phyloP scores from a whole-genome alignment of 2,329 filamentous ascomycete species.

The Exophiala phaeomuriformis region DNA sequence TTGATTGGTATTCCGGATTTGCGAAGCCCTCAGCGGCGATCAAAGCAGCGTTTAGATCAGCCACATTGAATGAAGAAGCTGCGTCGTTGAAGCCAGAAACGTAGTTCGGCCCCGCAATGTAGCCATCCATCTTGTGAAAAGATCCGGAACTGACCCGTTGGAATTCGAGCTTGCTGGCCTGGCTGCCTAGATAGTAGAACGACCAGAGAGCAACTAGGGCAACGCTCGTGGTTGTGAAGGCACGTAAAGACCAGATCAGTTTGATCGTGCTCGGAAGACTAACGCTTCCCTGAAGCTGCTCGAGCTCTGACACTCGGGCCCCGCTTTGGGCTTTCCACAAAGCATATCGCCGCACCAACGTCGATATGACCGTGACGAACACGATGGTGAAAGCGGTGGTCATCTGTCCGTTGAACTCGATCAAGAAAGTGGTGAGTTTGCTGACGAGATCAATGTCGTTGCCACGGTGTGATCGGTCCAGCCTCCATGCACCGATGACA shows the following conservation, averaged over 20 bases:
- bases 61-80: not conserved
- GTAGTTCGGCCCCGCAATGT: not conserved
- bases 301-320: conserved; percentile 11
- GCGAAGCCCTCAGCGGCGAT: not conserved
- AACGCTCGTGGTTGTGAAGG: conserved; percentile 8
- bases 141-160: not conserved
- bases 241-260: conserved; percentile 10
- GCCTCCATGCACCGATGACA: conserved; percentile 5
- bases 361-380: conserved; percentile 16
- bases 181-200: conserved; percentile 18
- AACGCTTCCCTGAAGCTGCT: conserved; percentile 15
- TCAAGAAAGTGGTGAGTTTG: conserved; percentile 6
- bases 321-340: conserved; percentile 17
- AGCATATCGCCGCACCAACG: conserved; percentile 11
- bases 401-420: conserved; percentile 16
- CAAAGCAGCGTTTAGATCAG: not conserved
- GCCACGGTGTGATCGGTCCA: conserved; percentile 8
- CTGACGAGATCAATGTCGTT: conserved; percentile 11
- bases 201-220: conserved; percentile 9
- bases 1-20: not conserved
- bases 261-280: conserved; percentile 15
- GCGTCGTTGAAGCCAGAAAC: conserved; percentile 4
- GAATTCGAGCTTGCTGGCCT: conserved; percentile 10
- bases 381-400: conserved; percentile 17
- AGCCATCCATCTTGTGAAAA: not conserved